Conservation (phyloP, 306 rosid genomes). For the Rubus idaeus region DNA sequence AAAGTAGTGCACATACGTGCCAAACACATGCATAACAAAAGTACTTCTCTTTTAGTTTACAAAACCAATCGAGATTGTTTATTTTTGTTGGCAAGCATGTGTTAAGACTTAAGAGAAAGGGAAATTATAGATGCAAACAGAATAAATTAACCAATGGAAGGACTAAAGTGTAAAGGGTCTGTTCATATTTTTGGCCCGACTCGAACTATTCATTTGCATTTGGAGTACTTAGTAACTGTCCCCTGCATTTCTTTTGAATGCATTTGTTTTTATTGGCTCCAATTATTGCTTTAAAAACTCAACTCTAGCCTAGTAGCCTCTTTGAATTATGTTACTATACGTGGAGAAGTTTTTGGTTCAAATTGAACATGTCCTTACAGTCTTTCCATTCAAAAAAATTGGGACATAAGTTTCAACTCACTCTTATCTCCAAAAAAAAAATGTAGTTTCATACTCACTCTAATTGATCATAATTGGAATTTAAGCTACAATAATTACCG, state of each 20-base stretch:
- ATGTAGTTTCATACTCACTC: too few species aligned
- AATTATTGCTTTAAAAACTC: too few species aligned
- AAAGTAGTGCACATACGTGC: not conserved
- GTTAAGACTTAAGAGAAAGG: too few species aligned
- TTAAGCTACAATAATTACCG: not conserved
- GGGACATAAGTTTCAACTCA: not conserved
- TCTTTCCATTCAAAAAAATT: not conserved
- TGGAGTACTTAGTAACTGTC: not conserved
- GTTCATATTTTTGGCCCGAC: not conserved
- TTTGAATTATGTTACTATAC: not conserved
- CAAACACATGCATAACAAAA: not conserved
- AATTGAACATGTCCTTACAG: not conserved
- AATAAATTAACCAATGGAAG: not conserved
- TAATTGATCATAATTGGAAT: not conserved
- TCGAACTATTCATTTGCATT: not conserved
- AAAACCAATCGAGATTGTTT: not conserved
- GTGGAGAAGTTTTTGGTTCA: not conserved
- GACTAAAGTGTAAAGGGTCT: not conserved
- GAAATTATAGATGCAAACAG: not conserved
- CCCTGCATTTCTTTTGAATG: not conserved
- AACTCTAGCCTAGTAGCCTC: not conserved
- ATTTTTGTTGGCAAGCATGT: not conserved
- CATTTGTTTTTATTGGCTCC: not conserved
- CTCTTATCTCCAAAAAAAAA: too few species aligned
- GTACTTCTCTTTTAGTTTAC: not conserved